Conservation (phyloP, 2,329 filamentous ascomycete species). For the Blumeria hordei region DNA sequence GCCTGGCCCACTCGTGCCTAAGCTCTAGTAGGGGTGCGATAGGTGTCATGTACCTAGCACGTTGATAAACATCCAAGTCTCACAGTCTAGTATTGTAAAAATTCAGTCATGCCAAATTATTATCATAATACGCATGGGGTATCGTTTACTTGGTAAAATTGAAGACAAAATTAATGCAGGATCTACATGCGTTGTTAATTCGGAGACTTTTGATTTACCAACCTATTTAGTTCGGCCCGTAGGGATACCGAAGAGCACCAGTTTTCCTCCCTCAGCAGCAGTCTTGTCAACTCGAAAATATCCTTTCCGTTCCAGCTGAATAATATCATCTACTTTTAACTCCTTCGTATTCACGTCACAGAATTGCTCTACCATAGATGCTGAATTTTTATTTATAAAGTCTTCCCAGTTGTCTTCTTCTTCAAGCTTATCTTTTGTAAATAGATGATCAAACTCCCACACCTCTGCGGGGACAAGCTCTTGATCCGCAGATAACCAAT, state of each 20-base stretch:
- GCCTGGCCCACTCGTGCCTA: too few species aligned
- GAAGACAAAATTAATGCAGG: too few species aligned
- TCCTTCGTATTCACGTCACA: conserved; percentile 60
- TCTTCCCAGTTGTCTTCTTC: conserved; percentile 72
- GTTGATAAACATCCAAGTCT: too few species aligned
- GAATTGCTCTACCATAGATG: conserved; percentile 46
- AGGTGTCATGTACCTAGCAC: too few species aligned
- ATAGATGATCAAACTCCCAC: conserved; percentile 84
- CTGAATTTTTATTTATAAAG: conserved; percentile 50
- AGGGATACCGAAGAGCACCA: conserved; percentile 45
- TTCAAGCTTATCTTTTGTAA: conserved; percentile 84
- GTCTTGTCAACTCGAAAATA: conserved; percentile 66
- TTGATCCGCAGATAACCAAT: conserved; percentile 66
- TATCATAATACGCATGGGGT: too few species aligned
- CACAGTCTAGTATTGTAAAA: too few species aligned
- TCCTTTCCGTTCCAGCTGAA: conserved; percentile 84
- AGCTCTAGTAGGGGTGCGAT: too few species aligned
- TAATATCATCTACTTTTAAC: conserved; percentile 70
- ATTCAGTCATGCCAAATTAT: too few species aligned
- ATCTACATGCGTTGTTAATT: too few species aligned
- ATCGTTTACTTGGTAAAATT: too few species aligned
- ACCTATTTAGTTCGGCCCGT: conserved; percentile 29
- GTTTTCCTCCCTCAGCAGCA: conserved; percentile 30
- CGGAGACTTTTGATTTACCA: background rate
- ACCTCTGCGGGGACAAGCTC: conserved; percentile 61